A percentile compares a stretch with the other conserved stretches of the same genome.
Conservation (phyloP, 202 grass and related monocot species). For the Cymbopogon flexuosus region DNA sequence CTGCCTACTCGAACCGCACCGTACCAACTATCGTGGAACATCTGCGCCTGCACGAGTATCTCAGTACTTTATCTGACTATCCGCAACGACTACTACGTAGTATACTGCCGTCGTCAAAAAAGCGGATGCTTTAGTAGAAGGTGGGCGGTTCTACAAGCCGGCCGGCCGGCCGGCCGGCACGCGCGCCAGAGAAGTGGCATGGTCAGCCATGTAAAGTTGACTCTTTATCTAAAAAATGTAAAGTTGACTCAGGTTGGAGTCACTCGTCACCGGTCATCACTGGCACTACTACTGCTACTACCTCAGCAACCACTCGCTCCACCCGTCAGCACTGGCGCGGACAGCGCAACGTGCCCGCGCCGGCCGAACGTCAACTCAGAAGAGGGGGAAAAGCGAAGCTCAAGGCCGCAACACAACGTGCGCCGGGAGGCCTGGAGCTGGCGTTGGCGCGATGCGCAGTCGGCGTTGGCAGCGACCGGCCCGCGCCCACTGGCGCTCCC, state of each 20-base stretch:
- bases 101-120: not conserved
- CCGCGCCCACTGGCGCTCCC: not conserved
- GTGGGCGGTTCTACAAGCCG: not conserved
- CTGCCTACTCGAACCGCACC: constrained; percentile 17
- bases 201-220: not conserved
- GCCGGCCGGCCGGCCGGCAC: not conserved
- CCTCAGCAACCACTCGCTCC: not conserved
- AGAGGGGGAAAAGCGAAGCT: too few relatives aligned
- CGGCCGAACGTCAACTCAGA: not conserved
- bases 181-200: not conserved
- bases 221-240: too few relatives aligned
- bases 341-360: not conserved
- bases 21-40: constrained; percentile 24
- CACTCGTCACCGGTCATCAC: not conserved
- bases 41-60: not conserved
- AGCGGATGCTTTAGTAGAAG: not conserved
- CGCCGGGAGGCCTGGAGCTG: not conserved
- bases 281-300: not conserved
- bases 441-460: not conserved
- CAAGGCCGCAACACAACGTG: not conserved
- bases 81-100: not conserved
- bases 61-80: not conserved
- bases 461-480: not conserved
- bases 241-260: not conserved
- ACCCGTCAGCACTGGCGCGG: not conserved